Conservation (phyloP, 164 flowering plant genomes). For the Buxus sempervirens region DNA sequence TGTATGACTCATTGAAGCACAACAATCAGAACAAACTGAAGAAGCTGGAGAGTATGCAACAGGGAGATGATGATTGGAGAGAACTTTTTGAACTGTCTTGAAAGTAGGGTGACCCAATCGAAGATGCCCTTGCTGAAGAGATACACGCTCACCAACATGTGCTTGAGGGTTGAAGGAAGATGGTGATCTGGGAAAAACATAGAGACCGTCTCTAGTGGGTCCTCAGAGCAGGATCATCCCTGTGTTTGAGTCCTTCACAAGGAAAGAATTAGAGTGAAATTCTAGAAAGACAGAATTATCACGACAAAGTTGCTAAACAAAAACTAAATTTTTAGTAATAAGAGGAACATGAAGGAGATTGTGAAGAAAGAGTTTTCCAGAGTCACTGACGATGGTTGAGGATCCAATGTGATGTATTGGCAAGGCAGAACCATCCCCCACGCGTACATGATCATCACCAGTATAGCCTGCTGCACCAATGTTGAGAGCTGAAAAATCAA, state of each 20-base stretch:
- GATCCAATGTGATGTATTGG: not conserved
- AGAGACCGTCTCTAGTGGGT: not conserved
- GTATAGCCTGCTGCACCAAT: not conserved
- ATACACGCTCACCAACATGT: not conserved
- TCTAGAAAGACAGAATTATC: too few species aligned
- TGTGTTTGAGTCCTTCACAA: not conserved
- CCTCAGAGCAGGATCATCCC: not conserved
- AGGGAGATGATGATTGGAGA: not conserved
- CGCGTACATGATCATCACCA: not conserved
- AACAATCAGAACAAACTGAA: not conserved
- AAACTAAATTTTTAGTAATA: too few species aligned
- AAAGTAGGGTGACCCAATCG: not conserved
- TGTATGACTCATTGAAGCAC: not conserved
- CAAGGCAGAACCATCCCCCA: conserved; percentile 6
- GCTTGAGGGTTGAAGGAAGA: not conserved
- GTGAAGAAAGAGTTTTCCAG: not conserved
- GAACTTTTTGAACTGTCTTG: not conserved
- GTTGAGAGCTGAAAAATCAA: not conserved
- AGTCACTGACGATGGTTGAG: not conserved
- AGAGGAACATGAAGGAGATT: not conserved
- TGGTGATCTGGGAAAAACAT: not conserved
- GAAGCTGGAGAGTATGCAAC: not conserved
- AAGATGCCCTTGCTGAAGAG: not conserved
- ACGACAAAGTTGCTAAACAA: not conserved
- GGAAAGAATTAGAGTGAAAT: not conserved